phyloP scores from a whole-genome alignment of 495 filamentous ascomycete species.

The Lepraria neglecta region DNA sequence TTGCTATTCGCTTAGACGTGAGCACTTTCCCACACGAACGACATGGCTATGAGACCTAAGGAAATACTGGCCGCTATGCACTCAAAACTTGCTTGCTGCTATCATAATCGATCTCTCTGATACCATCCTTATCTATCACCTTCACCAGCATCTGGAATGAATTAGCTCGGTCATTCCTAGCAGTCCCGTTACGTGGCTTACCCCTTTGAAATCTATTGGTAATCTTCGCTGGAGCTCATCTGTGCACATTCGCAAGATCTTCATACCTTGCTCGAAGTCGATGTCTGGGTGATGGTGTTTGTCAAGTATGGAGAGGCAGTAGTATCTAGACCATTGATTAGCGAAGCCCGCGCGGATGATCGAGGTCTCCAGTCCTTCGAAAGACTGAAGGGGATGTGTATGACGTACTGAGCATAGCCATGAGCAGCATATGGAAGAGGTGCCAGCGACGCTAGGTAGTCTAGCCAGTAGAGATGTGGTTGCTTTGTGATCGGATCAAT shows the following conservation, averaged over 20 bases:
- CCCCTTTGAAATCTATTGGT: slow-evolving; percentile 96
- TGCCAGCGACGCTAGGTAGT: slow-evolving; percentile 87
- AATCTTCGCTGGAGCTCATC: slow-evolving; percentile 93
- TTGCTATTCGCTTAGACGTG: neutral
- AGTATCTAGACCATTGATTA: slow-evolving; percentile 53
- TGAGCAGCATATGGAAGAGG: slow-evolving; percentile 91
- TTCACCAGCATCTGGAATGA: slow-evolving; percentile 67
- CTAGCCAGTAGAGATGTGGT: slow-evolving; percentile 91
- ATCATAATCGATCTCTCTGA: slow-evolving; percentile 71
- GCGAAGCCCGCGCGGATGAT: neutral
- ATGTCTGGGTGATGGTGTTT: slow-evolving; percentile 98
- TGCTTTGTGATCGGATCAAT: slow-evolving; percentile 80
- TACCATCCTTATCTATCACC: slow-evolving; percentile 86
- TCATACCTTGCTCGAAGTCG: slow-evolving; percentile 74
- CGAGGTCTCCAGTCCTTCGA: neutral
- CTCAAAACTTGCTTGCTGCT: slow-evolving; percentile 65
- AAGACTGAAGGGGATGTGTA: neutral
- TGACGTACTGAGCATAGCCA: slow-evolving; percentile 88
- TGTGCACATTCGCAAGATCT: slow-evolving; percentile 86
- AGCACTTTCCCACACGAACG: neutral
- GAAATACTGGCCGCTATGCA: slow-evolving; percentile 42
- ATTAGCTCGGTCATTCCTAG: neutral
- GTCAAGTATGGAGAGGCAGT: slow-evolving; percentile 91
- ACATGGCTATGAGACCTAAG: neutral
- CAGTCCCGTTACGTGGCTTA: slow-evolving; percentile 33